Conservation (phyloP, 768 basidiomycete genomes). For the Chalciporus chontae region DNA sequence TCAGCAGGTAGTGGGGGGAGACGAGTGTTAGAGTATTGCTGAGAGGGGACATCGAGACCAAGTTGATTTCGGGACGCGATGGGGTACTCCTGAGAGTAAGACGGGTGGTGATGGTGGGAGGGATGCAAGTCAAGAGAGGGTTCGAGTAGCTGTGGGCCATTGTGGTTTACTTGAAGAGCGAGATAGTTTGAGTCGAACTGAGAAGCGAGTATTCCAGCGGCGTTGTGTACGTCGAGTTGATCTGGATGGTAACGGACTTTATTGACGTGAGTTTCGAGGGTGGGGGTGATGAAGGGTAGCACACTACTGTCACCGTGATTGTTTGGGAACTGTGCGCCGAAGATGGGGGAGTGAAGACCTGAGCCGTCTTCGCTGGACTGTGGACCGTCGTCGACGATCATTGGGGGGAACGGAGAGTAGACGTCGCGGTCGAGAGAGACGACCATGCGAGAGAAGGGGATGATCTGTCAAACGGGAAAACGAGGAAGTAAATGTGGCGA, state of each 20-base stretch:
- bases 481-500: constrained; percentile 20
- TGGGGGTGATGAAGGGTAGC: constrained; percentile 43
- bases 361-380: constrained; percentile 77
- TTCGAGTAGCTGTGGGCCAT: constrained; percentile 43
- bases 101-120: constrained; percentile 31
- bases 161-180: constrained; percentile 40
- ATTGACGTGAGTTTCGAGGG: constrained; percentile 42
- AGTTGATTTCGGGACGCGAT: constrained; percentile 46
- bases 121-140: constrained; percentile 41
- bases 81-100: constrained; percentile 41
- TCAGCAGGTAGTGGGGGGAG: constrained; percentile 34
- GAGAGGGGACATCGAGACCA: constrained; percentile 41
- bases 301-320: constrained; percentile 45
- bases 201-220: constrained; percentile 45
- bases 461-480: constrained; percentile 25
- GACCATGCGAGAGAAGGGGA: constrained; percentile 46
- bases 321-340: constrained; percentile 46
- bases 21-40: constrained; percentile 40
- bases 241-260: constrained; percentile 67
- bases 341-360: constrained; percentile 70
- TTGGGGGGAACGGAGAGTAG: constrained; percentile 54
- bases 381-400: constrained; percentile 59
- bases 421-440: constrained; percentile 51
- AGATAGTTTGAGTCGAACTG: constrained; percentile 49
- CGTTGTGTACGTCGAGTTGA: constrained; percentile 44